Evolutionary conservation across 805 yeast genomes (phyloP), one percentile per base, ranked within the genome.

Genomic region (Saccharomycopsis javanensis): DNA sequence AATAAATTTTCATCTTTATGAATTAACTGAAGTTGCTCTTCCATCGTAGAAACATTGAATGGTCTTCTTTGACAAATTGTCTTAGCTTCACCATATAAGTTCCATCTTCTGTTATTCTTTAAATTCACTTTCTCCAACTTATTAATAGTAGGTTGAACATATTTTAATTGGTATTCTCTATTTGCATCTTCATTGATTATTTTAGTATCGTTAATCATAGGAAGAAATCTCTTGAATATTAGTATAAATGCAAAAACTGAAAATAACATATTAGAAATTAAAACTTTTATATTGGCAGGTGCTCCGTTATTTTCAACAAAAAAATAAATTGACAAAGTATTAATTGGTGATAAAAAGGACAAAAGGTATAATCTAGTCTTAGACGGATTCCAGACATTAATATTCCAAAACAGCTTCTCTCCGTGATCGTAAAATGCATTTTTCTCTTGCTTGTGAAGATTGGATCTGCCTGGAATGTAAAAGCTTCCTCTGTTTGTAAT

Each of bases 101-200:
- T 42, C 48, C 48, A 42, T 42, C 48, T 42, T 42, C 28, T 42
- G n/a, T 42, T 42, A 42, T 42, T 20, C 48, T 42, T 42, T 28
- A 42, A 42, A 20, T 42, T 42, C 8, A 20, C 25, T 20, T 42
- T 42, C 13, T 42, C 48, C 28, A 42, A 42, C 15, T 42, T 42
- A 20, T 42, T 25, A 23, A 42, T 42, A 10, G 48, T 42, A 42
- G 48, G 48, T 13, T 42, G 48, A 42, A 42, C 48, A 42, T 42
- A 42, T 42, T 42, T 42, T n/a, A 42, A 20, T 42, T 42, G 48
- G 15, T 42, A 42, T 16, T 42, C 48, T 7, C 28, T 42, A n/a
- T 20, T 42, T 11, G 25, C 48, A 42, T 42, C 48, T 20, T 42
- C 48, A 42, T 42, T 20, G 8, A 42, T 20, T 23, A 42, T 42